Base-by-base conservation (phyloP, 345 rosid genomes). In the Passiflora organensis region DNA sequence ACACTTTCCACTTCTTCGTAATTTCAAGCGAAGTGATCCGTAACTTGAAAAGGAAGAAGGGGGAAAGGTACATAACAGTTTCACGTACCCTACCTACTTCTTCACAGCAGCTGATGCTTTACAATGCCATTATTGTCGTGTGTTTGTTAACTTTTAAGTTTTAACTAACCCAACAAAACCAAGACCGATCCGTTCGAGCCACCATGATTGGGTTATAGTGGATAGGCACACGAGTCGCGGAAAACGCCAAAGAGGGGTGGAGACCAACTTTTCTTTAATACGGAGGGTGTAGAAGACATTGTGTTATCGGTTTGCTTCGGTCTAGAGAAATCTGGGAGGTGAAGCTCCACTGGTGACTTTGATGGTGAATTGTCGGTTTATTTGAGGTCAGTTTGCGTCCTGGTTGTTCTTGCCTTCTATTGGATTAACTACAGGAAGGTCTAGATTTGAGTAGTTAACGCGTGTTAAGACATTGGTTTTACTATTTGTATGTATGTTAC, bases 381-480 rank as follows among this genome's bases (percentile, higher is more conserved):
- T 50, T 62, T 46, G 43, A 59, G 71, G 67, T 69, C 13, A 43
- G 54, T 68, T 73, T 57, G 41, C 55, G 22, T 67, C 55, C 58
- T 69, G 69, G 63, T 60, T 71, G 42, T 58, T 41, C 36, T 62
- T 65, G 18, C 34, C 39, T 68, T 72, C 47, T 24, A 2, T 48
- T 61, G 44, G 46, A 62, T 56, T 55, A 15, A 36, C 8, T 24
- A 43, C 16, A n/a, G 51, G 32, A 16, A 12, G 50, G 51, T 68
- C 34, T 51, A 15, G 53, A 43, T 56, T 62, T 69, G 63, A 28
- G 34, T 28, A 8, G 34, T 28, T 28, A 28, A 28, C 5, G 34
- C 34, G 34, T 2, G 8, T 28, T 28, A 28, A 2, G 3, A 28
- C 8, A 3, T 2, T 28, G 3, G 8, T 28, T 8, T 28, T 28